These are phyloP conservation scores for Juglanconis sp. DNA, from an alignment of 2,329 filamentous ascomycete species.

Conservation along the genomic window DNA sequence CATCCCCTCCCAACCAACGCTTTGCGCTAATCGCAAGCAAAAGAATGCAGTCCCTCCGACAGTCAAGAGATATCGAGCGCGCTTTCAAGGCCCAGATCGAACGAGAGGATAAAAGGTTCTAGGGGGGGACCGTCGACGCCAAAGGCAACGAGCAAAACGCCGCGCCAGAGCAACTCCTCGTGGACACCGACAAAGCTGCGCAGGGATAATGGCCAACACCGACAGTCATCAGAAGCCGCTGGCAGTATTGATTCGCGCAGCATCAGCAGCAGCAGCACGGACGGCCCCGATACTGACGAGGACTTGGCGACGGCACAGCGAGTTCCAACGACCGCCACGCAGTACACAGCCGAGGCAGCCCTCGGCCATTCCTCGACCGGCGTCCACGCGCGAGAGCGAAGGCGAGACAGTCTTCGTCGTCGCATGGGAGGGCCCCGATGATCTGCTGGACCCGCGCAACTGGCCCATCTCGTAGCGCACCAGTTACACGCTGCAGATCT, in stretches of 20 bases:
- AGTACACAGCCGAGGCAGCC: conserved; percentile 20
- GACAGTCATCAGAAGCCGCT: not conserved
- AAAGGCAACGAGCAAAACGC: not conserved
- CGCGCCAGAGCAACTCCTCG: not conserved
- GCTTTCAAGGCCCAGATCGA: conserved; percentile 23
- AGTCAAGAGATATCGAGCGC: conserved; percentile 20
- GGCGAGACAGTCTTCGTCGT: conserved; percentile 33
- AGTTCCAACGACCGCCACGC: conserved; percentile 17
- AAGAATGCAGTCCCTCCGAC: conserved; percentile 24
- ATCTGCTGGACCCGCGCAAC: conserved; percentile 37
- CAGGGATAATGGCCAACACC: not conserved
- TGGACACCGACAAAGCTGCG: conserved; percentile 2
- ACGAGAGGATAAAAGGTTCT: conserved; percentile 21
- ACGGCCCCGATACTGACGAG: too few relatives aligned
- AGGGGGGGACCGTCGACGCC: conserved; percentile 13
- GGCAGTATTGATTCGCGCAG: not conserved
- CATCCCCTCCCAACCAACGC: not conserved
- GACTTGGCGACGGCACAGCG: not conserved
- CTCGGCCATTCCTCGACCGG: conserved; percentile 30
- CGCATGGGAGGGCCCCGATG: conserved; percentile 34
- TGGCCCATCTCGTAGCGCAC: conserved; percentile 32
- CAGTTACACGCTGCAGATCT: conserved; percentile 38
- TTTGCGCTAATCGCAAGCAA: not conserved
- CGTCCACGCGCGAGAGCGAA: conserved; percentile 28
- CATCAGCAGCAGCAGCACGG: not conserved